Base-by-base conservation (phyloP, 148 eudicot genomes). In the Rhododendron simsii region DNA sequence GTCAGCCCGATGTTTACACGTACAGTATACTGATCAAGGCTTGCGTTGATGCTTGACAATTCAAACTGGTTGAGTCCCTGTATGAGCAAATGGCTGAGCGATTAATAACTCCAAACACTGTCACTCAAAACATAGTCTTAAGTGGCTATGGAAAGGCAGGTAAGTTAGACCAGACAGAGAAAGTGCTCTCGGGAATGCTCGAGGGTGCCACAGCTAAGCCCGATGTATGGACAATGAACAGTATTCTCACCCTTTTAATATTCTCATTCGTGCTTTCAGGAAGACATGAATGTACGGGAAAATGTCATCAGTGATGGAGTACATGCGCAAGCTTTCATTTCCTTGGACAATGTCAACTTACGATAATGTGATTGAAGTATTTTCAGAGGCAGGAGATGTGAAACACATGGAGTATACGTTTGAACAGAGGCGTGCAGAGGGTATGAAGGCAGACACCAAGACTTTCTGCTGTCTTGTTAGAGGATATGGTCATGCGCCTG, bases 221-320 rank as follows among this genome's bases (percentile, higher is more conserved):
- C 14, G 99, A 96, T 86, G 98, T 95, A 8, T 96, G 99, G 98
- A 96, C 99, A 10, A 96, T 96, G 99, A 96, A 96, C 86, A 93
- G 93, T 21, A 96, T 94, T 51, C 88, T 96, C 65, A 95, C 44
- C 44, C 98, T 47, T 96, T 95, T 74, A 96, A 96, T 88, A 96
- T 96, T 59, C 91, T 96, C 37, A 95, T 95, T 63, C 96, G 98
- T 83, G 96, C 98, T 51, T 96, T 94, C 81, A 98, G 99, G 71
- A 95, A 95, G 94, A 94, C 93, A 87, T 84, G 90, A 0, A 92
- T 94, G 98, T 95, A 95, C 45, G 98, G 94, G 84, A 96, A 96
- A 78, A 96, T 96, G 99, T 94, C 98, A 5, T 86, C 98, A 0
- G 99, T 96, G 71, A 96, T 96, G 99, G 99, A 96, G 86, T 95